Evolutionary conservation across 2,329 filamentous ascomycete species (phyloP).

Genomic region (Akanthomyces dipterigenus): DNA sequence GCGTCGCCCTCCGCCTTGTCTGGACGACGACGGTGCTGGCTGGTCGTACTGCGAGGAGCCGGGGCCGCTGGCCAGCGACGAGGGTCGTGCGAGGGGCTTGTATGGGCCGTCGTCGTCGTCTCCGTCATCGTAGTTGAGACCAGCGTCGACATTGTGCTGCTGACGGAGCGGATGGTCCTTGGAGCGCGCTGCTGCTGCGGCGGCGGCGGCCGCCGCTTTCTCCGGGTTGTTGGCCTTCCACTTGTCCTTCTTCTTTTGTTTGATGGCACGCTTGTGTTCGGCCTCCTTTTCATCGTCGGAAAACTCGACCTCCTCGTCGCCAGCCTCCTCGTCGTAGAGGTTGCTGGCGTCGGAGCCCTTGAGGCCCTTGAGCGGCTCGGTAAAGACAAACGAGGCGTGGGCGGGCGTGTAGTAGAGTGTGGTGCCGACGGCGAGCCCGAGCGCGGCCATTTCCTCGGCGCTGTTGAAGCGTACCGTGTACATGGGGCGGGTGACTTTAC

Average conservation of each 20-base stretch:
- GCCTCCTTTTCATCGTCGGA: slow-evolving; percentile 94
- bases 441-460: slow-evolving; percentile 58
- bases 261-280: slow-evolving; percentile 64
- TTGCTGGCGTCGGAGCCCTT: slow-evolving; percentile 96
- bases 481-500: slow-evolving; percentile 75
- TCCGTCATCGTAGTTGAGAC: slow-evolving; percentile 59
- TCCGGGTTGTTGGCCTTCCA: slow-evolving; percentile 35
- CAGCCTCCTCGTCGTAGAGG: slow-evolving; percentile 85
- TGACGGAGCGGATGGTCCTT: slow-evolving; percentile 33
- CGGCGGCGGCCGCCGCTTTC: slow-evolving; percentile 30
- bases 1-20: slow-evolving; percentile 33
- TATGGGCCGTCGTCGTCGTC: slow-evolving; percentile 60
- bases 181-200: slow-evolving; percentile 24
- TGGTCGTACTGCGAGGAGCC: slow-evolving; percentile 29
- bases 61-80: slow-evolving; percentile 50
- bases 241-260: slow-evolving; percentile 56
- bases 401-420: slow-evolving; percentile 72
- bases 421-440: slow-evolving; percentile 61
- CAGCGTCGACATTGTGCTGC: slow-evolving; percentile 33
- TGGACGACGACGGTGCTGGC: slow-evolving; percentile 18
- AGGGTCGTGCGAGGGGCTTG: slow-evolving; percentile 62
- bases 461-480: slow-evolving; percentile 76
- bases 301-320: slow-evolving; percentile 83
- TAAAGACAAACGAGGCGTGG: slow-evolving; percentile 81
- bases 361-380: slow-evolving; percentile 66